Conservation (phyloP, 1,139 yeast species). For the Suhomyces bolitotheri region DNA sequence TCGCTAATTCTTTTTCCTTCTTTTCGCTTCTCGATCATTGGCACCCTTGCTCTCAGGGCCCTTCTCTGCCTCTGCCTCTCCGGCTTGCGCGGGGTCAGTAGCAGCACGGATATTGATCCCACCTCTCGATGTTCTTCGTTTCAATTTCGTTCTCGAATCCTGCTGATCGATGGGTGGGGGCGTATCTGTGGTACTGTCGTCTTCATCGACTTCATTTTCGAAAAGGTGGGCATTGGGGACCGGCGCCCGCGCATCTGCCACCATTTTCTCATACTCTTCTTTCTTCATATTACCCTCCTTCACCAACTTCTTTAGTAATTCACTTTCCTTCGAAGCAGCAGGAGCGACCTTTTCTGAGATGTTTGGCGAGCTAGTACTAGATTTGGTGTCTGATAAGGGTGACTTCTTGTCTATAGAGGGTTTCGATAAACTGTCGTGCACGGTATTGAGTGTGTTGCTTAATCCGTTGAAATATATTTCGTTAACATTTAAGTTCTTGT, state of each 20-base stretch:
- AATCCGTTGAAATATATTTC: conserved; percentile 43
- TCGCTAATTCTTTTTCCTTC: conserved; percentile 9
- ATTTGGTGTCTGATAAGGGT: conserved; percentile 3
- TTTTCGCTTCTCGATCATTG: conserved; percentile 8
- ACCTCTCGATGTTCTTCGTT: conserved; percentile 32
- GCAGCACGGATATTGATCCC: conserved; percentile 20
- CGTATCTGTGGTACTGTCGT: conserved; percentile 17
- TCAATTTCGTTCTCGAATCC: conserved; percentile 16
- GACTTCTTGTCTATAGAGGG: conserved; percentile 3
- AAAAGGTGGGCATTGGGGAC: conserved; percentile 30
- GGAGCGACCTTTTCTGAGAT: background rate
- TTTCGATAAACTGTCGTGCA: conserved; percentile 14
- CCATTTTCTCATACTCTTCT: conserved; percentile 29
- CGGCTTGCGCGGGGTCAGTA: conserved; percentile 5
- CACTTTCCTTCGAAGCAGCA: conserved; percentile 9
- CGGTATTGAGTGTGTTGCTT: conserved; percentile 23
- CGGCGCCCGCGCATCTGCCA: conserved; percentile 27
- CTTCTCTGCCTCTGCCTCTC: conserved; percentile 3
- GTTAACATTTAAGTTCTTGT: conserved; percentile 38
- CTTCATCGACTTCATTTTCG: conserved; percentile 31
- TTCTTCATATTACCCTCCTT: conserved; percentile 26
- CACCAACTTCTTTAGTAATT: conserved; percentile 32
- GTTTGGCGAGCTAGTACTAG: background rate
- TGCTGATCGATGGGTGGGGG: conserved; percentile 6
- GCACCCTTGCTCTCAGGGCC: conserved; percentile 2